Evolutionary conservation across 108 stramenopile genomes (phyloP), one percentile per base, ranked within the genome.

Genomic region (Skeletonema marinoi): DNA sequence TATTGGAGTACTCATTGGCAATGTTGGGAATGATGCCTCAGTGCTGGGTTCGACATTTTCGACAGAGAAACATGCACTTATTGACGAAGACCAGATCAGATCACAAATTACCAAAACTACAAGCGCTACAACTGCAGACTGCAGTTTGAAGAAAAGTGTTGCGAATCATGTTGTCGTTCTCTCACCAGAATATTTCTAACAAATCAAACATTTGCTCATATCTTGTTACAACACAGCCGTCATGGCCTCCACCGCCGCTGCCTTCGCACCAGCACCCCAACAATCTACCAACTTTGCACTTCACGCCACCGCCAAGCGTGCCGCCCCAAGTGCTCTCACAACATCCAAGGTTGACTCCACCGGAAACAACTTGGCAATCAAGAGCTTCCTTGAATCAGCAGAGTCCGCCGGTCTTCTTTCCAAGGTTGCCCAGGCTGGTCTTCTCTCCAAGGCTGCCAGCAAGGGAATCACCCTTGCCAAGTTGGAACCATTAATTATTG

Each of bases 321-420:
- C 80, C 16, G 33, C 70, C 3, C 79, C 80, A 25, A 50, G 67
- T n/a, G 81, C 82, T 35, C 68, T 83, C 33, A 73, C 78, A 51
- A 85, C 83, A 32, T 80, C 86, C 46, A 87, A 88, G 60, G 85
- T 86, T 56, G 94, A 95, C 74, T 50, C 77, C 32, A 68, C 84
- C 44, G 95, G 95, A 79, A 96, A 96, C 80, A 96, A 96, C 72
- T 60, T 93, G 68, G 91, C 91, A 35, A 90, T 96, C 25, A 92
- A 92, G 83, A 71, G 86, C 17, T 79, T 91, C 44, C 85, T 96
- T 71, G 68, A 62, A 33, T 30, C 84, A 21, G 85, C 90, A 19
- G 85, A 93, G 85, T 59, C 78, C 33, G 68, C 89, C 32, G 83
- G 85, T 32, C 90, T 96, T 67, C 88, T 96, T 58, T 70, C 90